phyloP scores from a whole-genome alignment of 257 asterid genomes.

The Ballota nigra region DNA sequence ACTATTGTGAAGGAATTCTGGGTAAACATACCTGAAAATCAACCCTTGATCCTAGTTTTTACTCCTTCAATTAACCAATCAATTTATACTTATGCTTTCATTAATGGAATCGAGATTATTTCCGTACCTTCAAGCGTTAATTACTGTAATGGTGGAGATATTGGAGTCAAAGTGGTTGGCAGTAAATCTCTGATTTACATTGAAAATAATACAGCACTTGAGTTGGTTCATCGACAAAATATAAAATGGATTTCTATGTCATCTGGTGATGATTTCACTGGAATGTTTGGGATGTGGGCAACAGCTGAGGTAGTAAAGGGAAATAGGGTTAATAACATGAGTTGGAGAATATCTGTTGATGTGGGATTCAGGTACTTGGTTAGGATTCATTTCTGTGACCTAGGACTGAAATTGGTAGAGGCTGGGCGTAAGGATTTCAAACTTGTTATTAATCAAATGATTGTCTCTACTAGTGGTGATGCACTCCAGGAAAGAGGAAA shows the following conservation, averaged over 20 bases:
- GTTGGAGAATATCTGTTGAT: conserved; percentile 52
- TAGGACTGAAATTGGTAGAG: conserved; percentile 27
- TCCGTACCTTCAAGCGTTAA: conserved; percentile 33
- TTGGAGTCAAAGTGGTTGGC: conserved; percentile 43
- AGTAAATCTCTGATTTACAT: conserved; percentile 39
- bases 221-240: conserved; percentile 43
- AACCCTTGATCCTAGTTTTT: conserved; percentile 34
- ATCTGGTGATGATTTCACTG: conserved; percentile 32
- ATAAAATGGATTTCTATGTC: conserved; percentile 38
- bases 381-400: conserved; percentile 48
- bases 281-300: conserved; percentile 38
- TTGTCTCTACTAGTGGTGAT: conserved; percentile 33
- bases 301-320: conserved; percentile 22
- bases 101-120: conserved; percentile 52
- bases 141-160: conserved; percentile 36
- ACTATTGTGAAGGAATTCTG: conserved; percentile 50
- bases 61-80: conserved; percentile 28
- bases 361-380: conserved; percentile 60
- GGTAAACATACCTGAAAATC: conserved; percentile 26
- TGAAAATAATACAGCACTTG: conserved; percentile 58
- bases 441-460: conserved; percentile 36
- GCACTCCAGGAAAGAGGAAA: conserved; percentile 32
- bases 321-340: conserved; percentile 15
- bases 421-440: conserved; percentile 30
- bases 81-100: conserved; percentile 34